phyloP scores from a whole-genome alignment of 257 asterid species.

The Capsicum baccatum region DNA sequence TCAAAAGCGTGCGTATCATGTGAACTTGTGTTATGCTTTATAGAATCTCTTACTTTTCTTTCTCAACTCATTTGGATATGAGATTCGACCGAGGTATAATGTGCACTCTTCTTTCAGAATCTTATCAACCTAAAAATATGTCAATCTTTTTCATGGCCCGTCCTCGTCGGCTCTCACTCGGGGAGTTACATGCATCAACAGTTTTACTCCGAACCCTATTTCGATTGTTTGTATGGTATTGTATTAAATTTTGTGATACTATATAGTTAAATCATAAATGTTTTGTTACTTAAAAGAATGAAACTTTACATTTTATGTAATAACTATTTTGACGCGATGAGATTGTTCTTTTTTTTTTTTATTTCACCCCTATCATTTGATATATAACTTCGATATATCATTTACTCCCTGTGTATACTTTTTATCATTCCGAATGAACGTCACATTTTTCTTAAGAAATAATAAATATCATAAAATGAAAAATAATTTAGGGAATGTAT shows the following conservation, averaged over 20 bases:
- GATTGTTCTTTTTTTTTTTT: no score
- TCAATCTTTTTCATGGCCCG: not conserved
- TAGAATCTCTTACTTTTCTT: not conserved
- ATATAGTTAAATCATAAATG: no score
- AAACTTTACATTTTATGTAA: no score
- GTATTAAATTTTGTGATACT: not conserved
- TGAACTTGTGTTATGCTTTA: not conserved
- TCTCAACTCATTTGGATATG: not conserved
- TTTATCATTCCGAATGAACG: not conserved
- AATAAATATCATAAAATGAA: not conserved
- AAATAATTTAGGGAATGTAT: not conserved
- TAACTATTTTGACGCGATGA: not conserved
- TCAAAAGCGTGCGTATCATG: not conserved
- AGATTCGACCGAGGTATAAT: not conserved
- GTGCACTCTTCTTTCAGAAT: not conserved
- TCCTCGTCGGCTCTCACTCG: not conserved
- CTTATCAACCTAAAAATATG: not conserved
- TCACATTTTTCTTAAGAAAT: not conserved
- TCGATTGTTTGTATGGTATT: not conserved
- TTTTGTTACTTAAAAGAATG: no score
- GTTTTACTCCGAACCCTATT: not conserved
- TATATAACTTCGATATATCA: not conserved
- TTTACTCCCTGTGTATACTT: not conserved
- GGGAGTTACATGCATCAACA: not conserved
- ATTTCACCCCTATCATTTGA: not conserved